Conservation (phyloP, 495 filamentous ascomycete genomes). For the Neurospora sp. region DNA sequence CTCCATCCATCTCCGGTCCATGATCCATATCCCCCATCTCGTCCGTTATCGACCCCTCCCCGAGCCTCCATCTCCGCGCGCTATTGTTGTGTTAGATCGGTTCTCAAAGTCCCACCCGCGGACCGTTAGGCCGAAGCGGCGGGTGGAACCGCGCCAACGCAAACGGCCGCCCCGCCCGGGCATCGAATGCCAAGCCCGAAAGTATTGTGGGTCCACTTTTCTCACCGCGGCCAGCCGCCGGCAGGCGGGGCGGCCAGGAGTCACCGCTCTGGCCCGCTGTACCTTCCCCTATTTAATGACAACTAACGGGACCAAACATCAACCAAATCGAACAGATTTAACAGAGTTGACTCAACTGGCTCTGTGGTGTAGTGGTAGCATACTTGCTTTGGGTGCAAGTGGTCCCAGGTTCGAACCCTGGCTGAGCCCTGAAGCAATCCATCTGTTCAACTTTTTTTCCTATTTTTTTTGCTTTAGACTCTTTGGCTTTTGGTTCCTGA, state of each 20-base stretch:
- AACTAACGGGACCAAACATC: not conserved
- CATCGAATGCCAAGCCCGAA: not conserved
- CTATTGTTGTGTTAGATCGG: not conserved
- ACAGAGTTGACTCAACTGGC: not conserved
- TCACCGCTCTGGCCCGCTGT: not conserved
- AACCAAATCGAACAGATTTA: not conserved
- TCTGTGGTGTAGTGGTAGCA: conserved; percentile 1
- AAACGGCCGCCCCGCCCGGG: not conserved
- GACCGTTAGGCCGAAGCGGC: not conserved
- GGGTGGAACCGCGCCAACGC: not conserved
- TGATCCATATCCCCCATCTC: not conserved
- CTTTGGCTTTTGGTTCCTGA: not conserved
- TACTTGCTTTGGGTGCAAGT: conserved; percentile 1
- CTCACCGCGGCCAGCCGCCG: not conserved
- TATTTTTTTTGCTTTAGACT: not conserved
- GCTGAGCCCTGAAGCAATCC: not conserved
- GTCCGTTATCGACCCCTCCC: conserved; percentile 13
- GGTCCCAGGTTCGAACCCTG: not conserved
- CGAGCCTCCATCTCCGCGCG: conserved; percentile 17
- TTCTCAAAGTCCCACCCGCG: not conserved
- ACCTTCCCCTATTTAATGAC: not conserved
- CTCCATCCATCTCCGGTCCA: not conserved
- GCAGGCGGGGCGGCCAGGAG: not conserved
- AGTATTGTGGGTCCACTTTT: not conserved
- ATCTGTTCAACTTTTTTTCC: not conserved